These are phyloP conservation scores for Punica granatum DNA, from an alignment of 345 rosid species.

Conservation along the genomic window DNA sequence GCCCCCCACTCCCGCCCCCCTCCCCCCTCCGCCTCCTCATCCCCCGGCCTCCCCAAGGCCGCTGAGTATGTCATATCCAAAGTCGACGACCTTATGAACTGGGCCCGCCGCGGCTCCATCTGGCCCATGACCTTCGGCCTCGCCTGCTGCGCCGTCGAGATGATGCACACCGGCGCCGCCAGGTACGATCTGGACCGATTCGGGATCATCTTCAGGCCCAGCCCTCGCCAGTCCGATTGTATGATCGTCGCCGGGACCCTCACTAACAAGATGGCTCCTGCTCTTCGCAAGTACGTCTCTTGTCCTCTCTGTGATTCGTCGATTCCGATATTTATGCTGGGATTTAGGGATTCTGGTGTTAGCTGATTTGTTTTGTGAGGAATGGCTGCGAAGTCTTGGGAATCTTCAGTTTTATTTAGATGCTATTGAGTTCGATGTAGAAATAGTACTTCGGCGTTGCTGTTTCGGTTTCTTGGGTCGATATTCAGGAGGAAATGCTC, in stretches of 20 bases:
- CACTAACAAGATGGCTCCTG: slow-evolving; percentile 99
- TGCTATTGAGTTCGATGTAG: no score
- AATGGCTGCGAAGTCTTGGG: no score
- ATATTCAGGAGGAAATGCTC: background rate
- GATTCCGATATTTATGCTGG: background rate
- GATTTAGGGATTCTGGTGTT: background rate
- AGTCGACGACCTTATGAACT: slow-evolving; percentile 90
- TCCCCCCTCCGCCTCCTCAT: slow-evolving; percentile 50
- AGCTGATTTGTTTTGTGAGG: background rate
- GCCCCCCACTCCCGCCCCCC: slow-evolving; percentile 46
- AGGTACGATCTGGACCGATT: slow-evolving; percentile 96
- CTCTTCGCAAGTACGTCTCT: slow-evolving; percentile 75
- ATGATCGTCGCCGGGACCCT: slow-evolving; percentile 99
- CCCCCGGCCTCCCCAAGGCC: slow-evolving; percentile 64
- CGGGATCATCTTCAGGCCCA: slow-evolving; percentile 91
- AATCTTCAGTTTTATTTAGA: no score
- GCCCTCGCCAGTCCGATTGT: slow-evolving; percentile 97
- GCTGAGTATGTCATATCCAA: slow-evolving; percentile 92
- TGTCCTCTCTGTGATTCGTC: background rate
- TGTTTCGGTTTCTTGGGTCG: background rate
- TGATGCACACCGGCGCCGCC: slow-evolving; percentile 99
- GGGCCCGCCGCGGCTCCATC: slow-evolving; percentile 92
- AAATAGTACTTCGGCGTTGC: no score
- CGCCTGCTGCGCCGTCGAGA: slow-evolving; percentile 98
- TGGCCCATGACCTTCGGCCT: slow-evolving; percentile 99